Percentiles rank a stretch among this genome's conserved stretches.
These are phyloP conservation scores for Athelia sp. DNA, from an alignment of 1,284 basidiomycete genomes.

Conservation along the genomic window DNA sequence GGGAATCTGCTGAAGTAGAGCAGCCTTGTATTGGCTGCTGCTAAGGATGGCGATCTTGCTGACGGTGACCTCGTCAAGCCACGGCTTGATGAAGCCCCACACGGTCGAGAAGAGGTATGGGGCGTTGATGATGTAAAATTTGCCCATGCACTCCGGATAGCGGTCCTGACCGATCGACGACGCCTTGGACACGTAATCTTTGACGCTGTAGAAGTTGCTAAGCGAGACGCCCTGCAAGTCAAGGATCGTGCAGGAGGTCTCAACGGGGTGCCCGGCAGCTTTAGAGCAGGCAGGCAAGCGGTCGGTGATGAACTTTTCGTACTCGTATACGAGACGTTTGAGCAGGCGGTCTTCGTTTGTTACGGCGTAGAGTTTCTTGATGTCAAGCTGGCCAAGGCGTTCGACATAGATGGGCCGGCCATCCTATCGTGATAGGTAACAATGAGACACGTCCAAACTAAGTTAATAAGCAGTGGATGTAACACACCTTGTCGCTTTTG, in stretches of 20 bases:
- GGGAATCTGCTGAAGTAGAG: slow-evolving; percentile 78
- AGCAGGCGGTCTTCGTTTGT: slow-evolving; percentile 90
- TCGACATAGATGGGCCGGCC: slow-evolving; percentile 97
- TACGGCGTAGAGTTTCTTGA: slow-evolving; percentile 74
- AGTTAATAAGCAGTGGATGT: neutral
- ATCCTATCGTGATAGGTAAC: slow-evolving; percentile 47
- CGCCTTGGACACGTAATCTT: slow-evolving; percentile 84
- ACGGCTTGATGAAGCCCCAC: slow-evolving; percentile 88
- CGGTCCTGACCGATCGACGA: slow-evolving; percentile 85
- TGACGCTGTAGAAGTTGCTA: slow-evolving; percentile 86
- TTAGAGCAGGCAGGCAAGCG: slow-evolving; percentile 83
- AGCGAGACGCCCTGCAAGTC: slow-evolving; percentile 85
- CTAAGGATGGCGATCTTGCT: slow-evolving; percentile 88
- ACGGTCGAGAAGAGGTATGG: slow-evolving; percentile 91
- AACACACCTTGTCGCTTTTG: slow-evolving; percentile 84
- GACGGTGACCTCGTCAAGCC: slow-evolving; percentile 94
- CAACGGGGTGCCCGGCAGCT: slow-evolving; percentile 79
- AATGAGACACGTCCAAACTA: neutral
- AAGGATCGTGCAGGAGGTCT: slow-evolving; percentile 98
- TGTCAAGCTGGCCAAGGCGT: slow-evolving; percentile 86
- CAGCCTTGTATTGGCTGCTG: slow-evolving; percentile 54
- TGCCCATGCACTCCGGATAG: slow-evolving; percentile 94
- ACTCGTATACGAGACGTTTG: slow-evolving; percentile 87
- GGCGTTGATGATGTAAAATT: slow-evolving; percentile 94
- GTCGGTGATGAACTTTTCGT: slow-evolving; percentile 82